These are phyloP conservation scores for Porodaedalea pini DNA, from an alignment of 1,284 basidiomycete species.

Conservation along the genomic window DNA sequence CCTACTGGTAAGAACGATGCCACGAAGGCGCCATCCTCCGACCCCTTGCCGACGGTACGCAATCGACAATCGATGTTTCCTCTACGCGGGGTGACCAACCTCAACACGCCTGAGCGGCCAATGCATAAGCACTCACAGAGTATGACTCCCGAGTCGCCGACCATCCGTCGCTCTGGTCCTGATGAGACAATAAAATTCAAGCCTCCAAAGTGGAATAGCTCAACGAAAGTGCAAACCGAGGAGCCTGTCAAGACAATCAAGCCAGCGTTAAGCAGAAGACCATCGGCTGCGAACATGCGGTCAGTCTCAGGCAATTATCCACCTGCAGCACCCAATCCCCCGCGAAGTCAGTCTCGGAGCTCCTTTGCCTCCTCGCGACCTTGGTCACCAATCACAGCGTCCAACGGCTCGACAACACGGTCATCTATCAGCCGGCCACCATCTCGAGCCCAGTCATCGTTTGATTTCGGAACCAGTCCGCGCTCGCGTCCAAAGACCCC, in stretches of 20 bases:
- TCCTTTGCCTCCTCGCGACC: conserved; percentile 73
- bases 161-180: conserved; percentile 34
- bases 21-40: conserved; percentile 47
- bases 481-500: conserved; percentile 72
- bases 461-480: conserved; percentile 9
- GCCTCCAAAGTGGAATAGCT: conserved; percentile 66
- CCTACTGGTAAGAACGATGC: conserved; percentile 48
- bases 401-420: conserved; percentile 58
- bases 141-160: conserved; percentile 64
- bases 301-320: conserved; percentile 28
- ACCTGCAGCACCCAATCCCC: conserved; percentile 44
- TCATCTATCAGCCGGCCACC: conserved; percentile 45
- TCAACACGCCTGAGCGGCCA: conserved; percentile 49
- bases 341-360: conserved; percentile 64
- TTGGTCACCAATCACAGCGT: conserved; percentile 73
- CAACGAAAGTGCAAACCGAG: conserved; percentile 62
- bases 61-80: conserved; percentile 61
- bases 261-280: conserved; percentile 39
- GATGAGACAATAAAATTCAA: conserved; percentile 39
- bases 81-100: conserved; percentile 38
- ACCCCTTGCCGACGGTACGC: conserved; percentile 46
- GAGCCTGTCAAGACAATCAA: conserved; percentile 47
- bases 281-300: conserved; percentile 31
- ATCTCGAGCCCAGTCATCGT: conserved; percentile 33
- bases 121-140: conserved; percentile 68